Evolutionary conservation across 2,329 filamentous ascomycete species (phyloP), one percentile per base, ranked within the genome.

Genomic region (Penicillium sp.): DNA sequence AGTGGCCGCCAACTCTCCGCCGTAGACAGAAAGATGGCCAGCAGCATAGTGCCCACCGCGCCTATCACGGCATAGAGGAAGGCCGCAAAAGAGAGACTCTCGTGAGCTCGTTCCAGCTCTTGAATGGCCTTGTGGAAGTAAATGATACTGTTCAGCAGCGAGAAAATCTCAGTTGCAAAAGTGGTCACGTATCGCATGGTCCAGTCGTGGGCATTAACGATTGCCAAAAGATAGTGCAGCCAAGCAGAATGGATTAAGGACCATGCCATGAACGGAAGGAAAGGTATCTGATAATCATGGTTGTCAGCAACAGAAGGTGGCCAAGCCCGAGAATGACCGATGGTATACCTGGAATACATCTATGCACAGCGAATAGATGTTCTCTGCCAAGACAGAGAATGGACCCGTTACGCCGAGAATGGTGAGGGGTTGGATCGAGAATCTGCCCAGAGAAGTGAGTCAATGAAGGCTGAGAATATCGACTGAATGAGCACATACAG

Each of bases 141-240:
- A 64, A 89, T 88, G 58, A 89, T 82, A 64, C 84, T 87, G 72
- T 89, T 89, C 31, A 89, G 75, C 9, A 89, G 78, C 2, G 85
- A 86, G 69, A 89, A 89, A 55, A 89, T 87, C 69, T 89, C 87
- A 44, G 84, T 86, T 60, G 81, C 86, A 70, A 88, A 89, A 19
- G 82, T 85, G 2, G 87, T 89, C 50, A 89, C 87, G 71, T 89
- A 89, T 65, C 84, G 80, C 87, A 89, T 89, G 0, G 86, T 89
- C 84, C 85, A 89, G 71, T 88, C 86, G 67, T 89, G 86, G 4
- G 86, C 86, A 70, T 89, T 89, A 73, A 88, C 83, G 52, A 88
- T 82, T 55, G 86, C 86, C 13, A 89, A 78, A 3, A 88, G 72
- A 64, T 83, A 83, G 67, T 87, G 85, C 79, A 89, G 83, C 87